A percentile compares a stretch with the other conserved stretches of the same genome.
Evolutionary conservation across 306 rosid genomes (phyloP).

Genomic region (Fragaria vesca): DNA sequence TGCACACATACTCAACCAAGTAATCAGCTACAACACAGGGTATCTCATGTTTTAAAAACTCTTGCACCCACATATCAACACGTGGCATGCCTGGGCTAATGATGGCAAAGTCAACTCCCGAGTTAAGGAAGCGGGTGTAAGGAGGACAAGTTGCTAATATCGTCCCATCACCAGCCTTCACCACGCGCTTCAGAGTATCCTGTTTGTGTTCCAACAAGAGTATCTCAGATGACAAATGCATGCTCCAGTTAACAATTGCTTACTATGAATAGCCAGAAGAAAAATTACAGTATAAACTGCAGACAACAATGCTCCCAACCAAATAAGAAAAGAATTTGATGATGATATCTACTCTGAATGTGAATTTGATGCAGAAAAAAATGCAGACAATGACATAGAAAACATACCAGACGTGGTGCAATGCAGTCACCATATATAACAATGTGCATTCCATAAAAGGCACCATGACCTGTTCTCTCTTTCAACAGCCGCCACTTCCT

Average conservation of each 20-base stretch:
- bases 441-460: conserved; percentile 70
- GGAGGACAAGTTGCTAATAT: conserved; percentile 95
- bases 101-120: conserved; percentile 67
- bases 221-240: conserved; percentile 9
- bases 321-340: not conserved
- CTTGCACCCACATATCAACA: conserved; percentile 86
- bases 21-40: conserved; percentile 89
- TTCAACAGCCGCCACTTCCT: conserved; percentile 87
- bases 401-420: conserved; percentile 79
- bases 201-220: conserved; percentile 29
- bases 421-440: conserved; percentile 81
- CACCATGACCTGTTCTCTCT: conserved; percentile 87
- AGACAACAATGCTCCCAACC: not conserved
- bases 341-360: not conserved
- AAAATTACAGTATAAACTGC: not conserved
- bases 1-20: conserved; percentile 92
- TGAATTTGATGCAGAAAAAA: not conserved
- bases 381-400: not conserved
- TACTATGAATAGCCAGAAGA: not conserved
- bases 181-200: conserved; percentile 90
- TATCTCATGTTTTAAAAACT: conserved; percentile 77
- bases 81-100: conserved; percentile 80
- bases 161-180: conserved; percentile 90
- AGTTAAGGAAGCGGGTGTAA: conserved; percentile 64
- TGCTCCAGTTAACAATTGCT: not conserved